A percentile compares a stretch with the other conserved stretches of the same genome.
Conservation (phyloP, 345 rosid species). For the Capsella bursapastoris region DNA sequence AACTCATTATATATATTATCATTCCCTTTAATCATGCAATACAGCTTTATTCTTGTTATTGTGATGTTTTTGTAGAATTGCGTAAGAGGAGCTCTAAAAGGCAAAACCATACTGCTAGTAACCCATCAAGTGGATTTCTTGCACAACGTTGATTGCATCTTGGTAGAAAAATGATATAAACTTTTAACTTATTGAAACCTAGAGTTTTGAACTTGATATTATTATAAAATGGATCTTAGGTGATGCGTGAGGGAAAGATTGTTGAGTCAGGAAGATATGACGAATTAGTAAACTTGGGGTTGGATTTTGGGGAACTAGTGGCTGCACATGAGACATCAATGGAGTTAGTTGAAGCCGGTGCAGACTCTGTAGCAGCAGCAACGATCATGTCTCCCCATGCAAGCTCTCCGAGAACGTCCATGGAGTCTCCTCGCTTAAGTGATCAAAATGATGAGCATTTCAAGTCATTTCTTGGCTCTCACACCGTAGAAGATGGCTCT, state of each 20-base stretch:
- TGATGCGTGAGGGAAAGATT: slow-evolving; percentile 88
- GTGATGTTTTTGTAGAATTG: slow-evolving; percentile 63
- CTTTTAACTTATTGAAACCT: background rate
- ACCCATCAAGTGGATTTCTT: slow-evolving; percentile 98
- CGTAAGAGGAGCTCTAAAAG: slow-evolving; percentile 81
- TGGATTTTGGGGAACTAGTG: slow-evolving; percentile 79
- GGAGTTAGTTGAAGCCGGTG: slow-evolving; percentile 79
- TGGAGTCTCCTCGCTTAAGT: slow-evolving; percentile 42
- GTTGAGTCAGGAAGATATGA: slow-evolving; percentile 86
- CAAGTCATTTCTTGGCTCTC: slow-evolving; percentile 51
- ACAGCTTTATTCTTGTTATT: slow-evolving; percentile 23
- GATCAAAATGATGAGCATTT: slow-evolving; percentile 57
- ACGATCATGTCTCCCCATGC: slow-evolving; percentile 28
- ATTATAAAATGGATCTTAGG: slow-evolving; percentile 50
- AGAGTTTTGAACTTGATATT: background rate
- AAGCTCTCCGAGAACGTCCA: slow-evolving; percentile 51
- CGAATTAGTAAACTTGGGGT: slow-evolving; percentile 57
- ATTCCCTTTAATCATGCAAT: slow-evolving; percentile 16
- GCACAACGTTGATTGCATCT: slow-evolving; percentile 79
- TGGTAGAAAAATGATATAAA: slow-evolving; percentile 45
- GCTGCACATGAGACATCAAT: slow-evolving; percentile 85
- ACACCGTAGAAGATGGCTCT: slow-evolving; percentile 56
- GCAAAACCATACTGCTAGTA: slow-evolving; percentile 85
- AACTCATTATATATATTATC: slow-evolving; percentile 3
- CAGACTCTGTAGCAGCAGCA: slow-evolving; percentile 37